These are phyloP conservation scores for Vaccinium vitisidaea DNA, from an alignment of 148 eudicot species.

Conservation along the genomic window DNA sequence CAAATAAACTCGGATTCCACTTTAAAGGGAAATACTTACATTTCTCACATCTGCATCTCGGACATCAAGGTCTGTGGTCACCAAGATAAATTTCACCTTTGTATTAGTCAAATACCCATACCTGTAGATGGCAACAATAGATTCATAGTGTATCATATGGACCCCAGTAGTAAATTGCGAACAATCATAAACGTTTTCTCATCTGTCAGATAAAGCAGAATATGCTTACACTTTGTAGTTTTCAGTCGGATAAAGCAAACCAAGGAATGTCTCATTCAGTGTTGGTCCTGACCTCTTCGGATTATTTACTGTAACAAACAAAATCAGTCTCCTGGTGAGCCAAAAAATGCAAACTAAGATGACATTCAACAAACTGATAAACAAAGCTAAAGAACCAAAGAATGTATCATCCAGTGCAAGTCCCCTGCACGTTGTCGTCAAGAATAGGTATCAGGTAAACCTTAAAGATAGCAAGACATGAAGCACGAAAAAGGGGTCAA, in stretches of 20 bases:
- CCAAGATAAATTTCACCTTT: constrained; percentile 92
- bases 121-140: constrained; percentile 37
- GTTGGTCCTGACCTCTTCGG: constrained; percentile 92
- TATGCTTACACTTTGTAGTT: constrained; percentile 92
- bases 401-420: neutral
- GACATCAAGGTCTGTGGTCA: constrained; percentile 88
- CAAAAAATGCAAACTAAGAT: constrained; percentile 2
- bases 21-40: constrained; percentile 49
- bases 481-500: neutral
- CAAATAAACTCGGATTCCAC: neutral
- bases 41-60: constrained; percentile 94
- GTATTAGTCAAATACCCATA: constrained; percentile 96
- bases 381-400: neutral
- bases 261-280: constrained; percentile 91
- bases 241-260: constrained; percentile 88
- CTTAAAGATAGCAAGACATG: neutral
- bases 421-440: neutral
- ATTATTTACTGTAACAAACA: constrained; percentile 69
- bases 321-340: constrained; percentile 7
- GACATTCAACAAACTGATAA: neutral
- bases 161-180: neutral
- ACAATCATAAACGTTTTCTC: neutral
- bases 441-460: neutral
- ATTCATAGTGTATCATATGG: constrained; percentile 10
- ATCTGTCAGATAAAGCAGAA: neutral